Conservation (phyloP, 495 filamentous ascomycete species). For the Aspergillus asperescens region DNA sequence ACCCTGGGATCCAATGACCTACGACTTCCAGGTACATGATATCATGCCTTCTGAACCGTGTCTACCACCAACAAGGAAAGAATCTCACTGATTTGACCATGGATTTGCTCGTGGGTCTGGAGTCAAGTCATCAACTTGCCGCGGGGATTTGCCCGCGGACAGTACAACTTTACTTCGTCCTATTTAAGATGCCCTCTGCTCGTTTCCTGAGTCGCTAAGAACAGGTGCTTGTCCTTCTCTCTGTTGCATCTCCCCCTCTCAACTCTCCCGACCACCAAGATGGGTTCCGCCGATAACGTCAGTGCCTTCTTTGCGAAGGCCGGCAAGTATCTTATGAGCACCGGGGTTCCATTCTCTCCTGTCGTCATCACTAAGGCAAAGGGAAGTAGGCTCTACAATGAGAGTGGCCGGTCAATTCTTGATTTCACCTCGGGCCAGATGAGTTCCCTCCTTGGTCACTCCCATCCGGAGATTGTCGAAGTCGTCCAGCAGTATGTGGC, state of each 20-base stretch:
- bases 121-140: no score
- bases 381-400: constrained; percentile 29
- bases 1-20: no score
- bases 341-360: constrained; percentile 27
- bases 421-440: constrained; percentile 55
- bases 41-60: no score
- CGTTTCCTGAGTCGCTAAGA: neutral
- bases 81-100: no score
- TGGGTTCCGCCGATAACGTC: neutral
- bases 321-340: constrained; percentile 24
- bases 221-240: neutral
- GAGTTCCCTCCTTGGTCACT: constrained; percentile 53
- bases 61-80: no score
- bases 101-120: no score
- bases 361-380: constrained; percentile 27
- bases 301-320: constrained; percentile 20
- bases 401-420: constrained; percentile 33
- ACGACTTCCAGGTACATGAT: no score
- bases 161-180: no score
- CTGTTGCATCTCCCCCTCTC: neutral
- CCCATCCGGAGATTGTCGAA: constrained; percentile 50
- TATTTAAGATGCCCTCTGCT: no score
- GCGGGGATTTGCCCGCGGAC: no score
- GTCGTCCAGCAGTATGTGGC: constrained; percentile 38
- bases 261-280: neutral